Evolutionary conservation across 2,329 filamentous ascomycete species (phyloP).

Genomic region (Ophiostoma pallidulum): DNA sequence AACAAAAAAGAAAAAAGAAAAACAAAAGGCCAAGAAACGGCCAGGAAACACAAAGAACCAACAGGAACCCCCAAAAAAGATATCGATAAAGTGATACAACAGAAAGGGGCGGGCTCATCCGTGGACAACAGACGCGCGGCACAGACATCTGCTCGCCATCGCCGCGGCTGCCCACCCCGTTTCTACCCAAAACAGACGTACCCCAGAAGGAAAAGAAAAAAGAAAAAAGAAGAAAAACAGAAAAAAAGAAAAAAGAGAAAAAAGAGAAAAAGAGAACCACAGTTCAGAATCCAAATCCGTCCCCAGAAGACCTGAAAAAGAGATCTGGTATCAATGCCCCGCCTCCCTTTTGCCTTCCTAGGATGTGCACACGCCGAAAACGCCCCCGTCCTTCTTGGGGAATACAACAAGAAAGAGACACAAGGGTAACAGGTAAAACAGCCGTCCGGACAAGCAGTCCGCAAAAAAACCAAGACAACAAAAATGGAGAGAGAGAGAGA

Average conservation of each 20-base stretch:
- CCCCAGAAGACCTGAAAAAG: not conserved
- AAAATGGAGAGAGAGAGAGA: too few species aligned
- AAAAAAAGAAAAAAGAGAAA: not conserved
- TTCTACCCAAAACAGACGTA: not conserved
- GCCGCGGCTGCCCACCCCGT: too few species aligned
- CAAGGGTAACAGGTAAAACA: not conserved
- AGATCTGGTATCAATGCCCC: constrained; percentile 9
- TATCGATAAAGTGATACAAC: not conserved
- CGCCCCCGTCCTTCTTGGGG: not conserved
- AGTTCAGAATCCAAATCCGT: not conserved
- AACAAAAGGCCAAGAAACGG: too few species aligned
- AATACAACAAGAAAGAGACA: not conserved
- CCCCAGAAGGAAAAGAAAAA: not conserved
- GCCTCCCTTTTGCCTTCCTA: not conserved
- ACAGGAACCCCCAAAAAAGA: too few species aligned
- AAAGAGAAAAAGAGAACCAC: not conserved
- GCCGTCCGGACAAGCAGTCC: too few species aligned
- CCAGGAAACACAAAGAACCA: not conserved
- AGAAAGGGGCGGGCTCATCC: too few species aligned
- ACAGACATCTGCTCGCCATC: too few species aligned
- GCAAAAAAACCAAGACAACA: not conserved
- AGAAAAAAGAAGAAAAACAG: not conserved
- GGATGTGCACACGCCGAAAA: not conserved
- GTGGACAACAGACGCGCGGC: too few species aligned
- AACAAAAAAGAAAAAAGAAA: too few species aligned